A percentile compares a stretch with the other conserved stretches of the same genome.
Evolutionary conservation across 805 yeast genomes (phyloP).

Genomic region (Zygotorulaspora danielsina): DNA sequence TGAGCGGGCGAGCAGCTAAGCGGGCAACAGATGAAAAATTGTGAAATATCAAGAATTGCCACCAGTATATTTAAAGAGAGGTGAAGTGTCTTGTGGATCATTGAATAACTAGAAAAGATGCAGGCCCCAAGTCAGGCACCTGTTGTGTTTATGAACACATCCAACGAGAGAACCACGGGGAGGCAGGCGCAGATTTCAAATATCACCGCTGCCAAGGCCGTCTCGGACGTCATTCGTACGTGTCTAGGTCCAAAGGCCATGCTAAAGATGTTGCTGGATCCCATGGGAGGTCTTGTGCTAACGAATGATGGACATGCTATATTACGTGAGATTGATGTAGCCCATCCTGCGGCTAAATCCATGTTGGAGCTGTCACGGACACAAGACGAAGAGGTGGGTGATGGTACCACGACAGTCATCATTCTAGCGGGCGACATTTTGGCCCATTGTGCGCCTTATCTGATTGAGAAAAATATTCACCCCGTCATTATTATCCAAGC

Average conservation of each 20-base stretch:
- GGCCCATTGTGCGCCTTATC: constrained; percentile 89
- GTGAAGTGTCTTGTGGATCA: not conserved
- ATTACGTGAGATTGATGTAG: constrained; percentile 91
- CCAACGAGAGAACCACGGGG: constrained; percentile 90
- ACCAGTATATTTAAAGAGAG: not conserved
- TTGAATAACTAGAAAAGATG: constrained; percentile 5
- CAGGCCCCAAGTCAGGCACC: constrained; percentile 66
- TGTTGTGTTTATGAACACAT: constrained; percentile 78
- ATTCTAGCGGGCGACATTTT: constrained; percentile 95
- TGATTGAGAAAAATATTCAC: constrained; percentile 88
- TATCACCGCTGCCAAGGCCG: constrained; percentile 99
- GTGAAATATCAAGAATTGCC: constrained; percentile 4
- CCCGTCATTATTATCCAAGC: constrained; percentile 96
- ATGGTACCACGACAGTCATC: constrained; percentile 96
- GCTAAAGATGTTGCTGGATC: constrained; percentile 96
- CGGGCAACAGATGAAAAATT: constrained; percentile 1
- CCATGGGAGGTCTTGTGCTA: constrained; percentile 87
- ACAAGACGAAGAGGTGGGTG: constrained; percentile 98
- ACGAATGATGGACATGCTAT: constrained; percentile 99
- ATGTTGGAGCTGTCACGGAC: constrained; percentile 97
- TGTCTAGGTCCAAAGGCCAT: constrained; percentile 99
- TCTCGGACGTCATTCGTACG: constrained; percentile 94
- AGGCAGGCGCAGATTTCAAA: constrained; percentile 96
- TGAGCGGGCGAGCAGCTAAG: not conserved
- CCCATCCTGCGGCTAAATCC: constrained; percentile 98